Evolutionary conservation across 2,329 filamentous ascomycete species (phyloP), one percentile per base, ranked within the genome.

Genomic region (Hymenoscyphus fraxineus): DNA sequence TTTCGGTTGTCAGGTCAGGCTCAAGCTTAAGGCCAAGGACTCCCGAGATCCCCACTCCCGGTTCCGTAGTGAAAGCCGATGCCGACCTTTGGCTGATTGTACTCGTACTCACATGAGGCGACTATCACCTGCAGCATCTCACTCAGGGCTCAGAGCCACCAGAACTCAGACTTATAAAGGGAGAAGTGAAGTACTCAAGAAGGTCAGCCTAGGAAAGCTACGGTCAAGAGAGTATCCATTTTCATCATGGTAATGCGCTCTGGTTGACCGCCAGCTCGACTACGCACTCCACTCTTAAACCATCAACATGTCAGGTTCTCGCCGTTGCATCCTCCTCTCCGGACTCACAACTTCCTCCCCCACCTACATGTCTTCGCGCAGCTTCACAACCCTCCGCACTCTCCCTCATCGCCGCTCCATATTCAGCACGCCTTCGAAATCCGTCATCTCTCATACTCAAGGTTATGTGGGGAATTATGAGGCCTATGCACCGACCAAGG

Each of bases 401-500:
- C 64, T 66, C 63, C 60, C 67, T 62, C 58, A 56, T 64, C 60
- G 67, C 66, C 64, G 65, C 65, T 31, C 57, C 56, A 44, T 65
- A 19, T 61, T 61, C 59, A 51, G 57, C 58, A 54, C 63, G 61
- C 16, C 58, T 31, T 54, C 15, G 19, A 44, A 41, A 12, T 58
- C 32, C 41, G 59, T 62, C 65, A 66, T 70, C 19, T 65, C 71
- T 13, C 65, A 67, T 31, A 59, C 64, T 68, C 81, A 83, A 64
- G 83, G 81, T 61, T 90, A 82, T 74, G 86, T 85, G 9, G 81
- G 82, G 55, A 82, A 80, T 67, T 90, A 90, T 77, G 87, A 90
- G 72, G 78, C 87, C 6, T 84, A 82, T 6, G 77, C 82, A 60
- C 85, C 85, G 2, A 89, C 86, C 16, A 78, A 81, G 32, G 88